phyloP scores from a whole-genome alignment of 257 asterid genomes.

The Knoxia roxburghii region DNA sequence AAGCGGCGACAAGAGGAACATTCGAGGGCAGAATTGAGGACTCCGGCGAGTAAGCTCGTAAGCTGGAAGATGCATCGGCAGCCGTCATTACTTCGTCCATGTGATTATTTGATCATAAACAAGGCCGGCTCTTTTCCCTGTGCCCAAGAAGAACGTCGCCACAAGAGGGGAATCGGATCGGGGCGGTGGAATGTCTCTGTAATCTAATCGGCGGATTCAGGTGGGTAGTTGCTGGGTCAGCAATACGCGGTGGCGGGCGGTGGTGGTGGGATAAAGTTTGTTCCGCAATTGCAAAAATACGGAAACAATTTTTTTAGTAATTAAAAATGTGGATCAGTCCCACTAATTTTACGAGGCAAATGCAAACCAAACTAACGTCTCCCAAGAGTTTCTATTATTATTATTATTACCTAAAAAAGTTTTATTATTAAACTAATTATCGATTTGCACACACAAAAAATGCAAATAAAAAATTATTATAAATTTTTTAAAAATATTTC shows the following conservation, averaged over 20 bases:
- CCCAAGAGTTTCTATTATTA: too few species aligned
- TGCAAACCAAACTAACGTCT: neutral
- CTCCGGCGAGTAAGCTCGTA: constrained; percentile 35
- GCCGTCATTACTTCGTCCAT: constrained; percentile 55
- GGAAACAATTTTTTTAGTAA: neutral
- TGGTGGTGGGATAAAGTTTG: neutral
- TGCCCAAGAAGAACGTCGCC: neutral
- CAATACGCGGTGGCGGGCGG: neutral
- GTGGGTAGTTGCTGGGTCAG: neutral
- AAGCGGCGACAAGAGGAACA: constrained; percentile 66
- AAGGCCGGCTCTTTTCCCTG: neutral
- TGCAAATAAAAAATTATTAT: too few species aligned
- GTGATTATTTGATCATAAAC: constrained; percentile 2
- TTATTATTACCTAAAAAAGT: too few species aligned
- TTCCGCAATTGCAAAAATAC: too few species aligned
- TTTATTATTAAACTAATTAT: too few species aligned
- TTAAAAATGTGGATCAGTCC: neutral
- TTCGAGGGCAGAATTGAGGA: constrained; percentile 53
- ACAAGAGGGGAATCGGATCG: neutral
- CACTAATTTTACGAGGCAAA: neutral
- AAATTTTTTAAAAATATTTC: too few species aligned
- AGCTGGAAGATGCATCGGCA: constrained; percentile 65
- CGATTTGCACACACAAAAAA: too few species aligned
- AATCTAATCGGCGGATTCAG: neutral
- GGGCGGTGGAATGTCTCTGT: neutral